Evolutionary conservation across 2,329 filamentous ascomycete genomes (phyloP).

Genomic region (Fusarium sp.): DNA sequence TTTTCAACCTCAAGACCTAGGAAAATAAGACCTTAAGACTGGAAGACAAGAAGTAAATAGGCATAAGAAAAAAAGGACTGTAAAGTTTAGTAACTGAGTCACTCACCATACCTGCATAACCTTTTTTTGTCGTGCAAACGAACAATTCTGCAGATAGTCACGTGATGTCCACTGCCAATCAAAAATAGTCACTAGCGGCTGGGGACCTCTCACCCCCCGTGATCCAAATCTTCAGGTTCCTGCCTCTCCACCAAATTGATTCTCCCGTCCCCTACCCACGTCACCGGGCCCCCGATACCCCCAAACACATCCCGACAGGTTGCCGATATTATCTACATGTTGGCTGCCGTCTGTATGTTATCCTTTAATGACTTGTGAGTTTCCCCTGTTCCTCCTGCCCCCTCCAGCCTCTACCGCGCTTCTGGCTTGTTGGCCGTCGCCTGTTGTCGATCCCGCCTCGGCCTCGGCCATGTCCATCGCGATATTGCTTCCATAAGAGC

Average conservation of each 20-base stretch:
- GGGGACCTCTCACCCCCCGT: slow-evolving; percentile 41
- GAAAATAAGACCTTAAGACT: no score
- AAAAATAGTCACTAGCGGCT: slow-evolving; percentile 36
- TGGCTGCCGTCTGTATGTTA: slow-evolving; percentile 56
- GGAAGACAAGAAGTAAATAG: no score
- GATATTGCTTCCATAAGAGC: slow-evolving; percentile 52
- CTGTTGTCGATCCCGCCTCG: slow-evolving; percentile 56
- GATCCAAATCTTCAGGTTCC: slow-evolving; percentile 58
- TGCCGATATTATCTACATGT: slow-evolving; percentile 47
- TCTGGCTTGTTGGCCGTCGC: slow-evolving; percentile 55
- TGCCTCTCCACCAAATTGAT: slow-evolving; percentile 53
- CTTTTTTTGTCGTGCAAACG: no score
- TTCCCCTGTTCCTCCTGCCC: slow-evolving; percentile 47
- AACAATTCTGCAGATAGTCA: slow-evolving; percentile 13
- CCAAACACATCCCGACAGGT: slow-evolving; percentile 46
- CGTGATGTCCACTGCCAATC: slow-evolving; percentile 27
- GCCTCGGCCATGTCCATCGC: slow-evolving; percentile 53
- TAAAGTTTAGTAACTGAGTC: no score
- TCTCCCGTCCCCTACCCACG: slow-evolving; percentile 54
- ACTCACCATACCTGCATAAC: no score
- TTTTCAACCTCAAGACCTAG: neutral
- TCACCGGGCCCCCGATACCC: slow-evolving; percentile 50
- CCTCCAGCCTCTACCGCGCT: slow-evolving; percentile 48
- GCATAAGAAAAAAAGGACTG: no score
- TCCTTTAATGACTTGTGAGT: slow-evolving; percentile 69